Conservation (phyloP, 2,329 filamentous ascomycete genomes). For the Monilinia laxa region DNA sequence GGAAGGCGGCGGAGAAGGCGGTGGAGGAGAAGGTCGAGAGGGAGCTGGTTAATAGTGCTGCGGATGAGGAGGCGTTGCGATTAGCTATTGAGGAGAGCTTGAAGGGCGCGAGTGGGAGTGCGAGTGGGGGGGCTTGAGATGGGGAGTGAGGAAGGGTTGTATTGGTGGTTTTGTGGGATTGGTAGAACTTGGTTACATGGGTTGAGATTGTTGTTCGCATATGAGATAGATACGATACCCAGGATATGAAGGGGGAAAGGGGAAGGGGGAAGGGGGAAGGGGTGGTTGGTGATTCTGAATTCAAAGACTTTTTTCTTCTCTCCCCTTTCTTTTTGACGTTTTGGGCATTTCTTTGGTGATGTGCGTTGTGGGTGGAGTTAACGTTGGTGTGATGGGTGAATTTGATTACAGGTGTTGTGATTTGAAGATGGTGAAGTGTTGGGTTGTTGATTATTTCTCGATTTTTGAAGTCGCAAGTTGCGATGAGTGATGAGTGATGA, state of each 20-base stretch:
- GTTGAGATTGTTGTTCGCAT: not conserved
- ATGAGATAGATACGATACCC: not conserved
- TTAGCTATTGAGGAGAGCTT: slow-evolving; percentile 57
- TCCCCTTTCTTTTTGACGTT: no score
- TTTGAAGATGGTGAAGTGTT: no score
- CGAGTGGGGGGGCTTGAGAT: not conserved
- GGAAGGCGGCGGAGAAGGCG: slow-evolving; percentile 15
- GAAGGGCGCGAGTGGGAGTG: slow-evolving; percentile 38
- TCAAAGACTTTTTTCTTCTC: not conserved
- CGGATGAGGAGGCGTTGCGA: slow-evolving; percentile 56
- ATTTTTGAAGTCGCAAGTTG: no score
- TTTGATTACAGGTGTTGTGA: no score
- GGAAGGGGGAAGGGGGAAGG: no score
- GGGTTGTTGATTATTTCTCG: no score
- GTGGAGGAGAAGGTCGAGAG: slow-evolving; percentile 19
- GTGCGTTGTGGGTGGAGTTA: no score
- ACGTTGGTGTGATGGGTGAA: no score
- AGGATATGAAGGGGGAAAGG: not conserved
- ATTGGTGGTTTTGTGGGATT: not conserved
- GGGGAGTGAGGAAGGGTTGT: not conserved
- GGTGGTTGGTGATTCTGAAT: not conserved
- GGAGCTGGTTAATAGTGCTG: slow-evolving; percentile 37
- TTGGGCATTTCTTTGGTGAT: no score
- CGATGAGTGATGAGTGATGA: no score
- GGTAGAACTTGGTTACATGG: no score